Percentiles rank a stretch among this genome's conserved stretches.
phyloP scores from a whole-genome alignment of 805 yeast genomes.

The Trichomonascus vanleenenianus region DNA sequence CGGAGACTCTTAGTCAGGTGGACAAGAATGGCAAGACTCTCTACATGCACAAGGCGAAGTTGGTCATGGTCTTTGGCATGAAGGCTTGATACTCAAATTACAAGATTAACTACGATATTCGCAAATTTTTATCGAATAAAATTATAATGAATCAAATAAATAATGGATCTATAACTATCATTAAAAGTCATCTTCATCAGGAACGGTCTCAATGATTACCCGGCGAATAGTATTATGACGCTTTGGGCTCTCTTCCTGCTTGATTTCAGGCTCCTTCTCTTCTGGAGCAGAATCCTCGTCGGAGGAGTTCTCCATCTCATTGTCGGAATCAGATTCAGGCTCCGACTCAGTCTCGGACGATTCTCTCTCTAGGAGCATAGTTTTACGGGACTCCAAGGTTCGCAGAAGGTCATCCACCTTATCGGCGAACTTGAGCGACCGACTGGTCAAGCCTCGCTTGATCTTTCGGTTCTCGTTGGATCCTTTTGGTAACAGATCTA shows the following conservation, averaged over 20 bases:
- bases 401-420: conserved; percentile 18
- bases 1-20: not conserved
- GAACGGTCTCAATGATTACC: conserved; percentile 17
- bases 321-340: conserved; percentile 5
- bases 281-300: not conserved
- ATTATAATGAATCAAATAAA: not conserved
- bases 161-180: not conserved
- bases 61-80: conserved; percentile 11
- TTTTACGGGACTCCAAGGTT: conserved; percentile 9
- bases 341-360: conserved; percentile 2
- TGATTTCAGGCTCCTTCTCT: not conserved
- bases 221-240: conserved; percentile 2
- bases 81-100: not conserved
- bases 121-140: not conserved
- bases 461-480: conserved; percentile 9
- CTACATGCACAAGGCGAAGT: conserved; percentile 1
- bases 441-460: conserved; percentile 17
- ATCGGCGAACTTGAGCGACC: conserved; percentile 18
- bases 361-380: conserved; percentile 9
- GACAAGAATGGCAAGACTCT: not conserved
- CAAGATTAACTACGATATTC: no score
- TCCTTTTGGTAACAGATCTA: conserved; percentile 10
- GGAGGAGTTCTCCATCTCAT: not conserved
- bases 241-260: not conserved
- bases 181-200: conserved; percentile 17